Conservation (phyloP, 176 grass and related monocot species). For the Cymbopogon citratus region DNA sequence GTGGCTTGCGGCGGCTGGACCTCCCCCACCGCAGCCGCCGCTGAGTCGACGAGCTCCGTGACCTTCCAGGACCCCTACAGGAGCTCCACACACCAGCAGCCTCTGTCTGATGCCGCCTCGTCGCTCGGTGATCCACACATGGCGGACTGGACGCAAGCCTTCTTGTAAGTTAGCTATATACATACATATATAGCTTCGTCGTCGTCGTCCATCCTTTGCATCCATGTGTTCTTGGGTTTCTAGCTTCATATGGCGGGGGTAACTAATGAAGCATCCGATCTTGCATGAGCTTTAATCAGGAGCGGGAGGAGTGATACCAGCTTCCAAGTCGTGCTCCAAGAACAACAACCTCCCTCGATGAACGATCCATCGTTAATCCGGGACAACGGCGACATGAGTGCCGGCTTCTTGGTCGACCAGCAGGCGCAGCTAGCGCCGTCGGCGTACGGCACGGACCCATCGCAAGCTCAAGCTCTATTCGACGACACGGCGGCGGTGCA, state of each 20-base stretch:
- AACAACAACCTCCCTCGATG: constrained; percentile 4
- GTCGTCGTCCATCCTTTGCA: not conserved
- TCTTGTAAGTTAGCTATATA: constrained; percentile 36
- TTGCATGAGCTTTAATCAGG: constrained; percentile 15
- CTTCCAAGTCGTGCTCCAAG: constrained; percentile 42
- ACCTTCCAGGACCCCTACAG: constrained; percentile 45
- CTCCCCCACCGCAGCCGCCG: constrained; percentile 1
- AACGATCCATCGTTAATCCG: constrained; percentile 19
- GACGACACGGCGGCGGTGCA: constrained; percentile 5
- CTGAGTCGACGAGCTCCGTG: constrained; percentile 43
- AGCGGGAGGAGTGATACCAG: constrained; percentile 45
- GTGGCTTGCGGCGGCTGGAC: constrained; percentile 35
- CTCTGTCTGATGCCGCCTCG: constrained; percentile 39
- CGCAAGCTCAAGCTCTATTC: constrained; percentile 15
- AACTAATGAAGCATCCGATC: not conserved
- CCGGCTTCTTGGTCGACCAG: constrained; percentile 24
- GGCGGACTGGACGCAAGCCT: constrained; percentile 41
- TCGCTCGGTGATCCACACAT: constrained; percentile 35
- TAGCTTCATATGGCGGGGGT: not conserved
- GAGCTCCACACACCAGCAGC: constrained; percentile 24
- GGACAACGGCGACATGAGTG: constrained; percentile 4
- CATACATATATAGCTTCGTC: not conserved
- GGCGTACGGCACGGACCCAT: not conserved
- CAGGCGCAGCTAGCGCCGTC: constrained; percentile 19
- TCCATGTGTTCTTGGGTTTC: not conserved